These are phyloP conservation scores for Diaporthe humulicola DNA, from an alignment of 2,329 filamentous ascomycete species.

Conservation along the genomic window DNA sequence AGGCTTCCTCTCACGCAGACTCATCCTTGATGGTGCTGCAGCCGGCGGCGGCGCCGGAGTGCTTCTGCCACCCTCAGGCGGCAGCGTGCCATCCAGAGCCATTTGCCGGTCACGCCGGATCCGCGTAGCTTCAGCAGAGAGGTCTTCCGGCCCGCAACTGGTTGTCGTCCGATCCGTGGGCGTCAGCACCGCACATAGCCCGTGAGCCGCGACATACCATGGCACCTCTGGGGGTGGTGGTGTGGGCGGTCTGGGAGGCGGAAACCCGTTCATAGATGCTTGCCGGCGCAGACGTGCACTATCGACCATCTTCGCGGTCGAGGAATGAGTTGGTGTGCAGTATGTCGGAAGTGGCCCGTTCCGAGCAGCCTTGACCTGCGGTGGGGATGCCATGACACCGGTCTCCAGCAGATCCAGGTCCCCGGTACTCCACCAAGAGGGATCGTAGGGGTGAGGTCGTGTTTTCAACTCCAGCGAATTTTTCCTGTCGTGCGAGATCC, in stretches of 20 bases:
- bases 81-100: conserved; percentile 51
- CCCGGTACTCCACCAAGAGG: conserved; percentile 77
- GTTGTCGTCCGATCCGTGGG: conserved; percentile 80
- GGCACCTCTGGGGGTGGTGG: conserved; percentile 85
- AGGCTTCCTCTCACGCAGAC: conserved; percentile 78
- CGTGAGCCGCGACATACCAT: conserved; percentile 87
- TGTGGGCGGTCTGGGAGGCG: conserved; percentile 63
- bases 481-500: conserved; percentile 52
- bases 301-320: conserved; percentile 82
- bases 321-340: conserved; percentile 89
- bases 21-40: conserved; percentile 72
- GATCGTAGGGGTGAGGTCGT: conserved; percentile 69
- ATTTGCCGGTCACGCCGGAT: conserved; percentile 75
- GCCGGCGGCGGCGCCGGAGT: conserved; percentile 46
- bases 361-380: conserved; percentile 67
- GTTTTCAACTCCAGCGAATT: conserved; percentile 48
- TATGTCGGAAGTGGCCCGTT: conserved; percentile 77
- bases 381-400: conserved; percentile 63
- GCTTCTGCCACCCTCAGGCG: conserved; percentile 47
- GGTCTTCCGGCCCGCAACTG: conserved; percentile 83
- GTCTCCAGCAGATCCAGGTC: conserved; percentile 79
- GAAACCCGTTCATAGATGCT: conserved; percentile 65
- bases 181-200: conserved; percentile 85
- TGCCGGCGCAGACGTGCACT: conserved; percentile 75
- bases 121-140: conserved; percentile 77